phyloP scores from a whole-genome alignment of 2,329 filamentous ascomycete species.

The Talaromyces sp. region DNA sequence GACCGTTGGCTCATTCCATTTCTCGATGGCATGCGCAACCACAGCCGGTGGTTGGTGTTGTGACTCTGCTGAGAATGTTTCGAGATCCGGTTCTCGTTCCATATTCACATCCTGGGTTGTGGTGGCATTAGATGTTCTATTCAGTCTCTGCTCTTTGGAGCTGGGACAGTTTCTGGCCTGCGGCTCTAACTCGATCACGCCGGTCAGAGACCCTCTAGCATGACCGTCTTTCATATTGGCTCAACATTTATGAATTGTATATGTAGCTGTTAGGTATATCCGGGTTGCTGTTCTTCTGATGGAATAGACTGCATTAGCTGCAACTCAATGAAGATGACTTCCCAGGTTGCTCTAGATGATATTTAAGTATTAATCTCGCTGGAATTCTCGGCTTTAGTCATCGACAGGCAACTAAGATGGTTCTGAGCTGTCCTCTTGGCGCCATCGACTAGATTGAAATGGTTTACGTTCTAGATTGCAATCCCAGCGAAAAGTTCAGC shows the following conservation, averaged over 20 bases:
- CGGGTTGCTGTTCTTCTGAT: background rate
- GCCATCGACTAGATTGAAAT: background rate
- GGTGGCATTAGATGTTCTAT: background rate
- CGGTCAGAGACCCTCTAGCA: background rate
- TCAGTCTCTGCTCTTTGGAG: background rate
- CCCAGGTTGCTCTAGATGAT: background rate
- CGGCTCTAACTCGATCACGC: background rate
- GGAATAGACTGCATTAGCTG: background rate
- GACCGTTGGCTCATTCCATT: slow-evolving; percentile 50
- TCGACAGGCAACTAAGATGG: background rate
- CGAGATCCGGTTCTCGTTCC: background rate
- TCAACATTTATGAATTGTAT: background rate
- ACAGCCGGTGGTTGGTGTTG: background rate
- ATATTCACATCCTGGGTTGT: background rate
- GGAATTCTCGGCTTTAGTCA: background rate
- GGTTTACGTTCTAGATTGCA: background rate
- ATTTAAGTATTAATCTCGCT: background rate
- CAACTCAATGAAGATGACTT: background rate
- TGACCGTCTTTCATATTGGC: background rate
- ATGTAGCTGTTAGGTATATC: background rate
- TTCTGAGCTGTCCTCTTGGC: background rate
- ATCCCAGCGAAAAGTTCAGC: background rate
- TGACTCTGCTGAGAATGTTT: background rate
- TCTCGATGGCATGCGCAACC: slow-evolving; percentile 30
- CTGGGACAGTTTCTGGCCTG: background rate